phyloP scores from a whole-genome alignment of 1,284 basidiomycete genomes.

The Limonomyces culmigenus region DNA sequence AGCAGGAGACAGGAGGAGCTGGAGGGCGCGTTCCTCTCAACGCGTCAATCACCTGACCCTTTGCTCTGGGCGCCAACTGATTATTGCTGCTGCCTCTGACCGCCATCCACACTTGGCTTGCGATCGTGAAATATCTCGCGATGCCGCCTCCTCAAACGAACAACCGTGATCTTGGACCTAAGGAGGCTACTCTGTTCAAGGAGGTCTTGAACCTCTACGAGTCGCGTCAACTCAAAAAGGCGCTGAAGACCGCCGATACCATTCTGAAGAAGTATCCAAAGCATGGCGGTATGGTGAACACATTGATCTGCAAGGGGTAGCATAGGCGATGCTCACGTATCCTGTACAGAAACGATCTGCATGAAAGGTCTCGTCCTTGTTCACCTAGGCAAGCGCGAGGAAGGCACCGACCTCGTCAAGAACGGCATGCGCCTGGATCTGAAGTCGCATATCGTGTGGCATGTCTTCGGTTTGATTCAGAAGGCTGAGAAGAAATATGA shows the following conservation, averaged over 20 bases:
- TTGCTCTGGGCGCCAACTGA: too few species aligned
- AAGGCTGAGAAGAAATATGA: constrained; percentile 86
- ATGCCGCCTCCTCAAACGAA: constrained; percentile 12
- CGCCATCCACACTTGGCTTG: too few species aligned
- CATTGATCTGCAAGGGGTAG: constrained; percentile 5
- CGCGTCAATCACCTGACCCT: too few species aligned
- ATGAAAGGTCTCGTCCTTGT: constrained; percentile 87
- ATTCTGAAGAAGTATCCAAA: constrained; percentile 94
- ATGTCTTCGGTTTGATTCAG: constrained; percentile 89
- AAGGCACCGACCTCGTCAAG: constrained; percentile 77
- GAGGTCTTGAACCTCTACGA: constrained; percentile 87
- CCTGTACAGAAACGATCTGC: constrained; percentile 64
- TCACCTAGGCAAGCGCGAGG: constrained; percentile 71
- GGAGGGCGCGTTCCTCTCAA: too few species aligned
- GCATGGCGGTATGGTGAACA: constrained; percentile 63
- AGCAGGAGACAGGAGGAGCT: too few species aligned
- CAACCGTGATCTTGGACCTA: constrained; percentile 51
- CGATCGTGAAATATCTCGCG: neutral
- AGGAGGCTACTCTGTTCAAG: constrained; percentile 79
- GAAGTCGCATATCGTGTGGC: constrained; percentile 94
- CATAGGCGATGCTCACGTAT: constrained; percentile 9
- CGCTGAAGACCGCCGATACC: constrained; percentile 81
- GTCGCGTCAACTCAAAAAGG: constrained; percentile 79
- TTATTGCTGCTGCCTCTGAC: too few species aligned
- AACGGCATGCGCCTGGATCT: constrained; percentile 81